phyloP scores from a whole-genome alignment of 176 grass and related monocot species.

The Eleusine coracana region DNA sequence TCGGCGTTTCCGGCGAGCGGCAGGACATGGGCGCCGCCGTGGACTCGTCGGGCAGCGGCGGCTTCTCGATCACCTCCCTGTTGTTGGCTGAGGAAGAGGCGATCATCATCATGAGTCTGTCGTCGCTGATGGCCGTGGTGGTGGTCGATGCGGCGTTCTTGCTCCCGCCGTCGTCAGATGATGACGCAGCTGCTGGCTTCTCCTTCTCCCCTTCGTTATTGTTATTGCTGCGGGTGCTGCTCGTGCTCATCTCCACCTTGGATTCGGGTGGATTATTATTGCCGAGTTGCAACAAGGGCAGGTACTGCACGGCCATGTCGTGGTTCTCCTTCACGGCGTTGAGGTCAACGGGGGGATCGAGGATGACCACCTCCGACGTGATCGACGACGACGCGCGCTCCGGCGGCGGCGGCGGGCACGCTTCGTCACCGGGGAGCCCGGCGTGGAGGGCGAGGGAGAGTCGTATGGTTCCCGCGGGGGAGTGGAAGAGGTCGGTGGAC shows the following conservation, averaged over 20 bases:
- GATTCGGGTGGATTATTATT: neutral
- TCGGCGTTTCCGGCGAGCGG: slow-evolving; percentile 59
- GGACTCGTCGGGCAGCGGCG: neutral
- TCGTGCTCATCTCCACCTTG: slow-evolving; percentile 55
- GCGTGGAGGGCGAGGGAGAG: slow-evolving; percentile 64
- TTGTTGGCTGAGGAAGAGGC: slow-evolving; percentile 14
- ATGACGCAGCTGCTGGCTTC: slow-evolving; percentile 30
- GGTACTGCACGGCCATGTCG: slow-evolving; percentile 80
- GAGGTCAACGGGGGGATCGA: slow-evolving; percentile 58
- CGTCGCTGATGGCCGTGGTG: slow-evolving; percentile 43
- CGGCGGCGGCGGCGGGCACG: neutral
- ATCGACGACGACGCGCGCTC: slow-evolving; percentile 56
- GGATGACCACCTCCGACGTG: slow-evolving; percentile 78
- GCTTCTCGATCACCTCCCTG: neutral
- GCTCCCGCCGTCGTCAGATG: slow-evolving; percentile 33
- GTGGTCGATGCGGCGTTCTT: slow-evolving; percentile 57
- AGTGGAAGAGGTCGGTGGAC: slow-evolving; percentile 85
- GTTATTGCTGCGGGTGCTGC: neutral
- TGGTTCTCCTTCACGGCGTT: slow-evolving; percentile 65
- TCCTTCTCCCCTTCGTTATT: too few relatives aligned
- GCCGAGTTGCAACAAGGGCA: slow-evolving; percentile 64
- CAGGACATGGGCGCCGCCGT: slow-evolving; percentile 1
- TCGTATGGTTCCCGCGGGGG: slow-evolving; percentile 60
- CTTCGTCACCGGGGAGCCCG: neutral
- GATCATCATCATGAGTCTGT: slow-evolving; percentile 5